Conservation (phyloP, 768 basidiomycete species). For the Pleurotus citrinopileatus region DNA sequence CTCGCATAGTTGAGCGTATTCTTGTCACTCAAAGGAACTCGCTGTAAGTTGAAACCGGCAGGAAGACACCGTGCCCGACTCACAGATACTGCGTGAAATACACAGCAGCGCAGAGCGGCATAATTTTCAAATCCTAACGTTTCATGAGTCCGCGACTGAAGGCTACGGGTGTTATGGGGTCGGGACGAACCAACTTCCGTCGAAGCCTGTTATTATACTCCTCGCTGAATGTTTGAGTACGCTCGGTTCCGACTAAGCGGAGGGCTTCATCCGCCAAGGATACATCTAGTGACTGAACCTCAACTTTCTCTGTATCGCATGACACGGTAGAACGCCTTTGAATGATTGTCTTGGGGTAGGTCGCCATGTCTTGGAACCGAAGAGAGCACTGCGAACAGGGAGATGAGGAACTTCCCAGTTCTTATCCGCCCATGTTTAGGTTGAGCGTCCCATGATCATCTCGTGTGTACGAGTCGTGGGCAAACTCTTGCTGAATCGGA, state of each 20-base stretch:
- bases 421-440: neutral
- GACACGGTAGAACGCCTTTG: slow-evolving; percentile 4
- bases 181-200: slow-evolving; percentile 63
- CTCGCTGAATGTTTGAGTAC: slow-evolving; percentile 51
- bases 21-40: slow-evolving; percentile 48
- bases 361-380: neutral
- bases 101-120: slow-evolving; percentile 57
- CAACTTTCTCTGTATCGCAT: slow-evolving; percentile 14
- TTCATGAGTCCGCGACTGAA: neutral
- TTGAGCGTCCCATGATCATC: neutral
- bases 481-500: neutral
- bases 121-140: slow-evolving; percentile 48
- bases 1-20: slow-evolving; percentile 71
- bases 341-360: neutral
- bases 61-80: slow-evolving; percentile 13
- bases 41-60: neutral
- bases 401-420: neutral
- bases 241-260: slow-evolving; percentile 52
- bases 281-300: slow-evolving; percentile 28
- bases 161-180: too few relatives aligned
- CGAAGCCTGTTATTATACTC: slow-evolving; percentile 57
- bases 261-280: slow-evolving; percentile 58
- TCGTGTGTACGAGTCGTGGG: neutral
- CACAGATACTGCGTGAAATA: slow-evolving; percentile 70
- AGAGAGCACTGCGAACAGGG: neutral